Evolutionary conservation across 2,329 filamentous ascomycete genomes (phyloP).

Genomic region (Grosmannia clavigera): DNA sequence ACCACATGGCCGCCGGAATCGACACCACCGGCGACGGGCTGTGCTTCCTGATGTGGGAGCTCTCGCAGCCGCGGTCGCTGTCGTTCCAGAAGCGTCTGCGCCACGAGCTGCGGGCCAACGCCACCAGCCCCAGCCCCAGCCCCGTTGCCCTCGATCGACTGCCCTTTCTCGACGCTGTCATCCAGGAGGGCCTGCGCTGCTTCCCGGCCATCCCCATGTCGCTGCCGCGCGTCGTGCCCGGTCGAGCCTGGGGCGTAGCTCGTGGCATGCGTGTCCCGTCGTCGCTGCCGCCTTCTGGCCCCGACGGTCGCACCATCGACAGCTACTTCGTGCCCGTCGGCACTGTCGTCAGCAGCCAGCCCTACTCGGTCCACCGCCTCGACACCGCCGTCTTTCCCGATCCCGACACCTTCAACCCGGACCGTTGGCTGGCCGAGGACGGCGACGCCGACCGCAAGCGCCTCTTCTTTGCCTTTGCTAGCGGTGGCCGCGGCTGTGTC

Average conservation of each 20-base stretch:
- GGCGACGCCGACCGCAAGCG: constrained; percentile 60
- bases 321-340: constrained; percentile 39
- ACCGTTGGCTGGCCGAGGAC: constrained; percentile 66
- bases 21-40: constrained; percentile 59
- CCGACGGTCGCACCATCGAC: constrained; percentile 39
- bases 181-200: constrained; percentile 49
- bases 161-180: constrained; percentile 48
- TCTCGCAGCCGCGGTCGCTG: constrained; percentile 46
- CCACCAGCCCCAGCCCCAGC: not conserved
- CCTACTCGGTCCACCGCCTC: constrained; percentile 46
- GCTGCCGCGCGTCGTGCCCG: constrained; percentile 46
- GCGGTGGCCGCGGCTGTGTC: constrained; percentile 52
- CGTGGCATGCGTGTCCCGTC: no score
- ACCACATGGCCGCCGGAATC: constrained; percentile 61
- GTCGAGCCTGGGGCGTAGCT: constrained; percentile 1
- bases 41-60: constrained; percentile 59
- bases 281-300: not conserved
- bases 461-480: constrained; percentile 53
- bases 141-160: constrained; percentile 32
- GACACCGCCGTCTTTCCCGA: constrained; percentile 60
- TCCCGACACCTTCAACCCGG: constrained; percentile 65
- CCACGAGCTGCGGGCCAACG: constrained; percentile 30
- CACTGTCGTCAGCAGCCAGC: constrained; percentile 48
- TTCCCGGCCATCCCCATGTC: constrained; percentile 57
- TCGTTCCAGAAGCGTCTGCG: constrained; percentile 38